Evolutionary conservation across 495 filamentous ascomycete genomes (phyloP).

Genomic region (Tuber melanosporum): DNA sequence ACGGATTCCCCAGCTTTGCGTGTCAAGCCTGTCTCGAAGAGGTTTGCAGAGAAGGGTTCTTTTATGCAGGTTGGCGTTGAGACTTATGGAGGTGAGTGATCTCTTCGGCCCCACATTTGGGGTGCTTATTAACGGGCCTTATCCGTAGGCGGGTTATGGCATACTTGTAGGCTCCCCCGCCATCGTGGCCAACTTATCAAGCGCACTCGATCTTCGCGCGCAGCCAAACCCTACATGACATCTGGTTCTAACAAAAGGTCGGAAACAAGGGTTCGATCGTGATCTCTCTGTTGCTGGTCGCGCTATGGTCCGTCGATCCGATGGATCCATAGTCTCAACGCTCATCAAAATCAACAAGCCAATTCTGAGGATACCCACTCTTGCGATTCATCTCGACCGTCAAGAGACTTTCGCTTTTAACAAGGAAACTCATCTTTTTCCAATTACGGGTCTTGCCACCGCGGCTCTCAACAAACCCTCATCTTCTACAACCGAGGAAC

Average conservation of each 20-base stretch:
- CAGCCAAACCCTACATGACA: not conserved
- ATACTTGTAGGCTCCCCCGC: constrained; percentile 49
- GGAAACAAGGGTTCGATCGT: constrained; percentile 72
- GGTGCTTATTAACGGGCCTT: not conserved
- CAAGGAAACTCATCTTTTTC: constrained; percentile 92
- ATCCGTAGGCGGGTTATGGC: constrained; percentile 48
- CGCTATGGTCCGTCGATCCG: constrained; percentile 66
- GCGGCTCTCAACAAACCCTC: constrained; percentile 75
- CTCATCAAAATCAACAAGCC: constrained; percentile 86
- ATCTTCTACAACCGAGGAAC: constrained; percentile 38
- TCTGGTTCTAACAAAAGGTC: not conserved
- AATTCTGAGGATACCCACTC: constrained; percentile 77
- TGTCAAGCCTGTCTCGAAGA: constrained; percentile 90
- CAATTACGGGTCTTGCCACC: constrained; percentile 79
- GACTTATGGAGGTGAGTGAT: constrained; percentile 69
- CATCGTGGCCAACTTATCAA: not conserved
- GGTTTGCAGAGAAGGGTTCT: constrained; percentile 61
- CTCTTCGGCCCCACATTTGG: constrained; percentile 47
- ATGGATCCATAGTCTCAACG: constrained; percentile 72
- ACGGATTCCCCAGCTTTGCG: constrained; percentile 89
- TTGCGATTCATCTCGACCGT: constrained; percentile 89
- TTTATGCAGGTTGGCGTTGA: constrained; percentile 95
- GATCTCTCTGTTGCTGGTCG: constrained; percentile 88
- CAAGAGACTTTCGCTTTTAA: constrained; percentile 82
- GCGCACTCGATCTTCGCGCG: not conserved